Conservation (phyloP, 148 eudicot species). For the Silene latifolia region DNA sequence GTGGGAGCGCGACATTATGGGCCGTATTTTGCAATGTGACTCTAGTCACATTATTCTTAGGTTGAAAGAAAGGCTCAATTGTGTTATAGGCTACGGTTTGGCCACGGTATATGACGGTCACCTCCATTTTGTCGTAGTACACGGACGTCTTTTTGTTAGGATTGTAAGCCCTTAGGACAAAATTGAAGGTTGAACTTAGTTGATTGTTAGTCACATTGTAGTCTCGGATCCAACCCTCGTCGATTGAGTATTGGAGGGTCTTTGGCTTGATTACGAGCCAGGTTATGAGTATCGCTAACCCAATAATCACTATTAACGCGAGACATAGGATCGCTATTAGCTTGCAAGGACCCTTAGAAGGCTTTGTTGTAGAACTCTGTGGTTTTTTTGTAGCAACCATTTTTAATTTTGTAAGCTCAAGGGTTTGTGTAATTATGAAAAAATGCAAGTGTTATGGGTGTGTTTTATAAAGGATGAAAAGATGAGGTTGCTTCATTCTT, state of each 20-base stretch:
- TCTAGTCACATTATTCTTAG: conserved; percentile 44
- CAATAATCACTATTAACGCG: conserved; percentile 47
- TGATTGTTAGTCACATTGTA: conserved; percentile 41
- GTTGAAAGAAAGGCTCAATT: conserved; percentile 51
- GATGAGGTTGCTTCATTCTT: conserved; percentile 27
- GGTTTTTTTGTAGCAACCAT: conserved; percentile 18
- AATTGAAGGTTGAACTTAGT: conserved; percentile 49
- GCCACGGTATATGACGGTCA: conserved; percentile 39
- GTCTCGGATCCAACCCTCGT: conserved; percentile 45
- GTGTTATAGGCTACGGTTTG: conserved; percentile 25
- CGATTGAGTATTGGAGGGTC: conserved; percentile 48
- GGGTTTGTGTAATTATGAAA: not conserved
- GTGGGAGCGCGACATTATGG: conserved; percentile 25
- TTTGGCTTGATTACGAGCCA: conserved; percentile 62
- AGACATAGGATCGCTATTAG: conserved; percentile 35
- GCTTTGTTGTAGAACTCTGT: conserved; percentile 1
- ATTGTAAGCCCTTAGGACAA: conserved; percentile 47
- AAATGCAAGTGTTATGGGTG: not conserved
- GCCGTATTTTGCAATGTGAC: conserved; percentile 34
- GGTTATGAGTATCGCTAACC: conserved; percentile 48
- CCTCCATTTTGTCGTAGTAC: conserved; percentile 56
- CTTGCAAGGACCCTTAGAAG: conserved; percentile 2
- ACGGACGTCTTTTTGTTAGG: conserved; percentile 50
- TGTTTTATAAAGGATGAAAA: conserved; percentile 19
- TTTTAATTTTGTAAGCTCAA: not conserved